Evolutionary conservation across 1,284 basidiomycete genomes (phyloP), one percentile per base, ranked within the genome.

Genomic region (Rhodotorula sp.): DNA sequence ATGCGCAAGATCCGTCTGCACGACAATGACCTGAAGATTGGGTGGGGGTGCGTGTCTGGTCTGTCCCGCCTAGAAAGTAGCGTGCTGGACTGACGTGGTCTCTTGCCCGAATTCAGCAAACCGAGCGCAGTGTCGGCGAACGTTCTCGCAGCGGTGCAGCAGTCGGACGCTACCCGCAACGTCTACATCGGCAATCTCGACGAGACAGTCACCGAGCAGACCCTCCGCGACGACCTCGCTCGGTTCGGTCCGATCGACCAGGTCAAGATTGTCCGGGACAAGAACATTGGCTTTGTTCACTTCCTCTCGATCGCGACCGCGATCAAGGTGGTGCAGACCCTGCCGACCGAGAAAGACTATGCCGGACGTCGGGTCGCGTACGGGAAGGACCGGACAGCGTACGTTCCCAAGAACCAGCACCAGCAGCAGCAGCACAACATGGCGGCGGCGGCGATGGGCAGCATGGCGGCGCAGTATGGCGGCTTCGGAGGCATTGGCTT

Each of bases 281-380:
- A 97, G 86, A 94, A 95, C 79, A 97, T 97, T 75, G 94, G 93
- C 12, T 97, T 97, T 80, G 91, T 97, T 54, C 94, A 97, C 82
- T 97, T 97, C 85, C 84, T 97, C 78, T 92, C 90, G 81, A 95
- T 97, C 80, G 87, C 89, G 19, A 88, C 90, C 54, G 94, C 94
- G 47, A 95, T 90, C 77, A 95, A 95, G 89, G 92, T 92, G 59
- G 93, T 97, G 59, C 89, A 90, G 77, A 90, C 90, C 10, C 85
- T 97, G 23, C 92, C 93, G 1, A 89, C 88, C 5, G 92, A 95
- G 81, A 89, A 90, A 5, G 87, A 86, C 1, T 97, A 93, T 91
- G 89, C 90, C n/a, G 92, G 91, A 77, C 94, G 93, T 81, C 89
- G 93, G 60, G 91, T 97, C 80, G 93, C 93, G 82, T 97, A 93